Evolutionary conservation across 768 basidiomycete species (phyloP).

Genomic region (Pholiota conissans): DNA sequence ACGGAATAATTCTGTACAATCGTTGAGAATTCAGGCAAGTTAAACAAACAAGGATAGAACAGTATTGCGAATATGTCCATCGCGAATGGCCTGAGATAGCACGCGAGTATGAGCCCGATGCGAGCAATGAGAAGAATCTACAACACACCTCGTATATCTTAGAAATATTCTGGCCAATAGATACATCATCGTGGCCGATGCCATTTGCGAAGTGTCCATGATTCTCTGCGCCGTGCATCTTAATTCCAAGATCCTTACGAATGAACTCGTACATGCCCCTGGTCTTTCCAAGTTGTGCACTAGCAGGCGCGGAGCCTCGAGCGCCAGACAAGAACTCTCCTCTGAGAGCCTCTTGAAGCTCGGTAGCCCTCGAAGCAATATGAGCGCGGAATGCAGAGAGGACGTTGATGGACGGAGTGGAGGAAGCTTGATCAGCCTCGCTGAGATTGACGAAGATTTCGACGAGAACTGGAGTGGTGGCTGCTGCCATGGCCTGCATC

Average conservation of each 20-base stretch:
- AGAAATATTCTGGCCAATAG: conserved; percentile 73
- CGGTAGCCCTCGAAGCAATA: conserved; percentile 47
- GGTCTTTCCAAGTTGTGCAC: conserved; percentile 60
- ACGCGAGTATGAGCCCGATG: neutral
- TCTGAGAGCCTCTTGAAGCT: conserved; percentile 47
- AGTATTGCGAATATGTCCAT: conserved; percentile 64
- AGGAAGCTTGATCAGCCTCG: conserved; percentile 27
- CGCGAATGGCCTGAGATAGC: conserved; percentile 52
- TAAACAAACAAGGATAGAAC: conserved; percentile 53
- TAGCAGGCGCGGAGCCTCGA: conserved; percentile 64
- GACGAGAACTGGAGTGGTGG: conserved; percentile 50
- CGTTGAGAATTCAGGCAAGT: neutral
- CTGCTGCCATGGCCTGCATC: conserved; percentile 63
- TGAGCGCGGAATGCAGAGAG: conserved; percentile 53
- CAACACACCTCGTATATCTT: conserved; percentile 63
- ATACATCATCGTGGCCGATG: conserved; percentile 49
- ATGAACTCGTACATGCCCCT: conserved; percentile 70
- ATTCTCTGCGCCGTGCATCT: conserved; percentile 81
- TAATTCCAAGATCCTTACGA: conserved; percentile 59
- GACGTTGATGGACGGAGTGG: conserved; percentile 23
- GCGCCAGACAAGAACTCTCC: conserved; percentile 57
- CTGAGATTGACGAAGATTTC: conserved; percentile 42
- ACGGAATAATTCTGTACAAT: neutral
- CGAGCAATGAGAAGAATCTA: neutral
- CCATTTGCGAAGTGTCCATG: conserved; percentile 41